phyloP scores from a whole-genome alignment of 441 rosid genomes.

The Corymbia citriodora region DNA sequence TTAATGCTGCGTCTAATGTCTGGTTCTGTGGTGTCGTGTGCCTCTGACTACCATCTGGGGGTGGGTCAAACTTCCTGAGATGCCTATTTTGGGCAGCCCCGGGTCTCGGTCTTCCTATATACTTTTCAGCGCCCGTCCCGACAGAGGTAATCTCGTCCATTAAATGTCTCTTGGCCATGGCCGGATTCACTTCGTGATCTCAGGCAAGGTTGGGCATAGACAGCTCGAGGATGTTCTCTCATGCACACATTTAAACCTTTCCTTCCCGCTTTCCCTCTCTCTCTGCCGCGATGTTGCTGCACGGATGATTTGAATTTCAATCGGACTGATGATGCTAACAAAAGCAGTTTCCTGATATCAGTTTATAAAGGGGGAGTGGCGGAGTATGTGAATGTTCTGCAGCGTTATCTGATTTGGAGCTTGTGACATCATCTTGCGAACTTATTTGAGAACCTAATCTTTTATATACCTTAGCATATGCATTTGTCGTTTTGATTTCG shows the following conservation, averaged over 20 bases:
- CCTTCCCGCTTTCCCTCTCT: neutral
- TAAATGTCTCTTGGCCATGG: neutral
- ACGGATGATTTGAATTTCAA: neutral
- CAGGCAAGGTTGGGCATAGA: neutral
- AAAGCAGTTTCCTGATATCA: neutral
- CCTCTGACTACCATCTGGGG: neutral
- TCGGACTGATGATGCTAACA: neutral
- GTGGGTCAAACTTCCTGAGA: neutral
- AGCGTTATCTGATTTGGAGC: neutral
- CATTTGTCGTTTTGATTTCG: fast-evolving
- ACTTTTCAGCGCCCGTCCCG: neutral
- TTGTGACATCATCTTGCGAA: neutral
- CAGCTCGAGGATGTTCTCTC: neutral
- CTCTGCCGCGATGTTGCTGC: neutral
- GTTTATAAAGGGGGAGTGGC: neutral
- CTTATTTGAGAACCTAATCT: neutral
- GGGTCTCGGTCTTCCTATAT: neutral
- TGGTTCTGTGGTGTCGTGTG: neutral
- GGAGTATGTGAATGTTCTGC: fast-evolving
- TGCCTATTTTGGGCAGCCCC: neutral
- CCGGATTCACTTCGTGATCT: neutral
- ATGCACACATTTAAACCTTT: neutral
- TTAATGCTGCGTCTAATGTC: neutral
- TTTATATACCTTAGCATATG: neutral
- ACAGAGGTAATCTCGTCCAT: neutral